Conservation (phyloP, 2,329 filamentous ascomycete species). For the Sclerotinia spermophila region DNA sequence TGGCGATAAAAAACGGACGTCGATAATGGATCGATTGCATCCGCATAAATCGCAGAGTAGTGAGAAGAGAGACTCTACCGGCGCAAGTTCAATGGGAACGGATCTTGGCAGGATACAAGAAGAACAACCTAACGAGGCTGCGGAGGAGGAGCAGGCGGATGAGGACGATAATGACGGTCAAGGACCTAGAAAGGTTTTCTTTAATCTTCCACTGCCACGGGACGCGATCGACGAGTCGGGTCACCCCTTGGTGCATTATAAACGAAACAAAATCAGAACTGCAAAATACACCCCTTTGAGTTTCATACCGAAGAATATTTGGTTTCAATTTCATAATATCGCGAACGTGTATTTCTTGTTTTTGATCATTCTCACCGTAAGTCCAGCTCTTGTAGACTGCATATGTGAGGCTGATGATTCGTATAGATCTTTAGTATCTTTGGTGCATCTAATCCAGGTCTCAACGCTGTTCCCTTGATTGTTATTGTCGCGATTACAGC, state of each 20-base stretch:
- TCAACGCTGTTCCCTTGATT: constrained; percentile 88
- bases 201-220: constrained; percentile 77
- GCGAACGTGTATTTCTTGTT: constrained; percentile 99
- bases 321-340: constrained; percentile 97
- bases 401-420: constrained; percentile 29
- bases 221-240: constrained; percentile 78
- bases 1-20: constrained; percentile 74
- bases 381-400: constrained; percentile 39
- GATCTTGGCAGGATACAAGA: constrained; percentile 36
- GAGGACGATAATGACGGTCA: constrained; percentile 41
- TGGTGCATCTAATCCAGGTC: constrained; percentile 81
- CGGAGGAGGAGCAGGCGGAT: constrained; percentile 32
- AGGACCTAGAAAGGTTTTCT: constrained; percentile 63
- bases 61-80: constrained; percentile 59
- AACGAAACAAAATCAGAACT: constrained; percentile 94
- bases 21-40: constrained; percentile 73
- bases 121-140: constrained; percentile 26
- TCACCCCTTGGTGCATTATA: constrained; percentile 63
- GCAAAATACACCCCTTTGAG: constrained; percentile 95
- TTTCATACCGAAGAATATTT: constrained; percentile 95
- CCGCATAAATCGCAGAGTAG: constrained; percentile 51
- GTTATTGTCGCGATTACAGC: constrained; percentile 86
- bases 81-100: constrained; percentile 37
- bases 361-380: constrained; percentile 87
- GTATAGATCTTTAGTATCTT: constrained; percentile 92